Percentiles rank a stretch among this genome's conserved stretches.
Conservation (phyloP, 2,329 filamentous ascomycete genomes). For the Pseudogymnoascus sp. region DNA sequence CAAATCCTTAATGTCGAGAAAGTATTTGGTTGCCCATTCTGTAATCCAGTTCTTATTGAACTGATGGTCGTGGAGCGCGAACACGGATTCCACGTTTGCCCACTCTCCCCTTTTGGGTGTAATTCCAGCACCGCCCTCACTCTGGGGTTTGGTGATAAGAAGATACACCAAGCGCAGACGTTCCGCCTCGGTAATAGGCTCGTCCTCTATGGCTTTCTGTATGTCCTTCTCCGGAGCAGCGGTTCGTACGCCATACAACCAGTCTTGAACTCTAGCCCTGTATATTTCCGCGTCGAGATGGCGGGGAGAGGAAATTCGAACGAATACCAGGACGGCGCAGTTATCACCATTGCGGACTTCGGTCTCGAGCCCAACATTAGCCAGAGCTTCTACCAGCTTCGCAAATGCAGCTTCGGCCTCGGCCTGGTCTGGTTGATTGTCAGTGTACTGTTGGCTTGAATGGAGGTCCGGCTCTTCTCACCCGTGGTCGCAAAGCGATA, state of each 20-base stretch:
- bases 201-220: constrained; percentile 56
- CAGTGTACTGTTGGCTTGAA: background rate
- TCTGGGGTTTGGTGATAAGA: constrained; percentile 65
- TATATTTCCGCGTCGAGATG: constrained; percentile 77
- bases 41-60: constrained; percentile 73
- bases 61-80: constrained; percentile 69
- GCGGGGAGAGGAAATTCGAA: constrained; percentile 68
- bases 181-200: constrained; percentile 83
- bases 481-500: constrained; percentile 66
- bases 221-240: constrained; percentile 70
- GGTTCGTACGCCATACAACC: constrained; percentile 80
- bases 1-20: constrained; percentile 59
- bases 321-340: constrained; percentile 72
- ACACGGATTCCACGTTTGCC: constrained; percentile 66
- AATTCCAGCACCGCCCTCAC: constrained; percentile 73
- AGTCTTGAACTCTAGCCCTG: constrained; percentile 82
- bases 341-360: constrained; percentile 78
- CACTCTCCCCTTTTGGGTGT: constrained; percentile 62
- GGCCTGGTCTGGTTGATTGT: constrained; percentile 47
- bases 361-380: constrained; percentile 72
- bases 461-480: constrained; percentile 31
- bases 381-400: constrained; percentile 67
- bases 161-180: constrained; percentile 81
- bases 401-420: constrained; percentile 70
- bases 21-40: constrained; percentile 65